Evolutionary conservation across 2,329 filamentous ascomycete species (phyloP).

Genomic region (Trichophyton equinum): DNA sequence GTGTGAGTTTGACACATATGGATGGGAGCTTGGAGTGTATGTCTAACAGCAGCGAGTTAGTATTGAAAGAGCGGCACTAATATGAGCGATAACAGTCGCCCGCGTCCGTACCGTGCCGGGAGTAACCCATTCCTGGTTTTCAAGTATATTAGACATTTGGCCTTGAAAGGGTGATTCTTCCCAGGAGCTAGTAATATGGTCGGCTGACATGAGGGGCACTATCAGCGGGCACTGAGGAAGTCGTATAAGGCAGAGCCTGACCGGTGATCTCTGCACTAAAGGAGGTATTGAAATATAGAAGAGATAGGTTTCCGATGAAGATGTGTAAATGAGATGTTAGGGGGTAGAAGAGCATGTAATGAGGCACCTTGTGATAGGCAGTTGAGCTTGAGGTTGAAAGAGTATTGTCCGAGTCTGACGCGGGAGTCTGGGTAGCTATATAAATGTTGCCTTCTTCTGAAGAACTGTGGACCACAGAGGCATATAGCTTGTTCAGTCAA

Average conservation of each 20-base stretch:
- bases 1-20: conserved; percentile 25
- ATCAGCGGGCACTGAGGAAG: background rate
- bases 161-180: conserved; percentile 9
- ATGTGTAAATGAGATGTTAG: background rate
- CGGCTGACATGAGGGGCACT: conserved; percentile 7
- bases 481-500: background rate
- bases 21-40: conserved; percentile 19
- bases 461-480: background rate
- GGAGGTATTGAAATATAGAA: background rate
- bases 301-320: background rate
- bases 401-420: background rate
- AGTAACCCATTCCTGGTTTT: conserved; percentile 12
- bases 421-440: background rate
- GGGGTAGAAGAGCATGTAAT: background rate
- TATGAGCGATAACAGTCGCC: background rate
- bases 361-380: background rate
- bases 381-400: background rate
- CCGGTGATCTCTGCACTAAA: background rate
- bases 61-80: background rate
- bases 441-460: background rate
- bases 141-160: conserved; percentile 9
- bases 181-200: conserved; percentile 9
- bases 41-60: conserved; percentile 9
- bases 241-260: background rate
- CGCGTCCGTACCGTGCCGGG: conserved; percentile 10